phyloP scores from a whole-genome alignment of 2,329 filamentous ascomycete genomes.

The Fusarium sp. region DNA sequence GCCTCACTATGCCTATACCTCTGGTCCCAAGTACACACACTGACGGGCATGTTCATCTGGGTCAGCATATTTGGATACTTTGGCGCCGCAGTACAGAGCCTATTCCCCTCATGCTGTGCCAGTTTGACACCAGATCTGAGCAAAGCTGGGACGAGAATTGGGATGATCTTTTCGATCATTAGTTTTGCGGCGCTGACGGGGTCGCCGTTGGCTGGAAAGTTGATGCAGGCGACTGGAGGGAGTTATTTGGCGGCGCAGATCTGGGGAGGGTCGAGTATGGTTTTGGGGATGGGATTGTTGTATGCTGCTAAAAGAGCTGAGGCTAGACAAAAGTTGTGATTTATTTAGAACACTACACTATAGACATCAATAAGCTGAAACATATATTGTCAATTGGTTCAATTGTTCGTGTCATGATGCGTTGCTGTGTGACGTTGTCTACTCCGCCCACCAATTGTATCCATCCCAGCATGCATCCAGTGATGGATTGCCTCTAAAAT shows the following conservation, averaged over 20 bases:
- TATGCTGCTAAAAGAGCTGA: slow-evolving; percentile 56
- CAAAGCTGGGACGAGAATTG: slow-evolving; percentile 68
- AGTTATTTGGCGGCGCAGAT: slow-evolving; percentile 64
- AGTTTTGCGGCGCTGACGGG: slow-evolving; percentile 68
- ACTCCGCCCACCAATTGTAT: slow-evolving; percentile 26
- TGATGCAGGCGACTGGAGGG: slow-evolving; percentile 61
- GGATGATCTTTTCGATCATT: slow-evolving; percentile 71
- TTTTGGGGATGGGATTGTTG: slow-evolving; percentile 60
- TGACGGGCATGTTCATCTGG: slow-evolving; percentile 66
- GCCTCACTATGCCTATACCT: slow-evolving; percentile 61
- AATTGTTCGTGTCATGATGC: not conserved
- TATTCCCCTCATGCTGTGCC: slow-evolving; percentile 70
- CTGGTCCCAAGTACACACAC: slow-evolving; percentile 65
- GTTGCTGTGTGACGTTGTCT: not conserved
- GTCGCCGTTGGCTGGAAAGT: slow-evolving; percentile 66
- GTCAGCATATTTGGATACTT: slow-evolving; percentile 73
- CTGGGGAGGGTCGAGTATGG: slow-evolving; percentile 62
- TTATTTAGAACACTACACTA: not conserved
- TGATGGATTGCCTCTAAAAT: slow-evolving; percentile 39
- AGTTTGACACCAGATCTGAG: slow-evolving; percentile 65
- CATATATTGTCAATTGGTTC: not conserved
- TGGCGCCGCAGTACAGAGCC: slow-evolving; percentile 72
- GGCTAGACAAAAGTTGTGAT: slow-evolving; percentile 28
- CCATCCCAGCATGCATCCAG: slow-evolving; percentile 15
- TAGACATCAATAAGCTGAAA: not conserved